Conservation (phyloP, 768 basidiomycete genomes). For the Tulasnella calospora region DNA sequence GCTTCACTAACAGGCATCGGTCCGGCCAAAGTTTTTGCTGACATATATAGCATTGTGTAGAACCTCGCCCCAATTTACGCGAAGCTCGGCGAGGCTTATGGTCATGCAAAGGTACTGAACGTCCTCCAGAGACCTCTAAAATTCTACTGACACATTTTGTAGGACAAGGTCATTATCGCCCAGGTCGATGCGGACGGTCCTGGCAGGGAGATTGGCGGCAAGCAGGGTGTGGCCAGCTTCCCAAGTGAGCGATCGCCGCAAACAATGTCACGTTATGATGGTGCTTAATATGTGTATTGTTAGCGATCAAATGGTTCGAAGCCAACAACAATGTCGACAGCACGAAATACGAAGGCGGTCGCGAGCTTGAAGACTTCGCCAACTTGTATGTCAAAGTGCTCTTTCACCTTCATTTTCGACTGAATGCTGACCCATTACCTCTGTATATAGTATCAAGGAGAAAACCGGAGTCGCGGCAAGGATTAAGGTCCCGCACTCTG, state of each 20-base stretch:
- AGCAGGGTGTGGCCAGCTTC: constrained; percentile 76
- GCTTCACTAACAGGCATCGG: constrained; percentile 25
- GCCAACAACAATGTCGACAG: constrained; percentile 51
- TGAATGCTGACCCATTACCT: neutral
- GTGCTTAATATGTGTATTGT: neutral
- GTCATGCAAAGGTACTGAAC: constrained; percentile 48
- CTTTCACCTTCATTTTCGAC: neutral
- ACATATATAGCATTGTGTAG: constrained; percentile 41
- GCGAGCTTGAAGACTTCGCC: constrained; percentile 73
- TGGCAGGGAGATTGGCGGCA: constrained; percentile 65
- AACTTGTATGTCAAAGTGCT: constrained; percentile 55
- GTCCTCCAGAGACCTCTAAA: neutral
- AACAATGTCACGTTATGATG: neutral
- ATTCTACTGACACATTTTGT: neutral
- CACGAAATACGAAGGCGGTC: constrained; percentile 67
- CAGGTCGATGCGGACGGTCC: constrained; percentile 90
- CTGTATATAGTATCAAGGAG: constrained; percentile 53
- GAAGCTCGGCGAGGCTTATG: constrained; percentile 82
- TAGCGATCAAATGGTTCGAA: constrained; percentile 90
- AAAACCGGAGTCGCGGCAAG: constrained; percentile 81
- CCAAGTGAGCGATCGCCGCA: constrained; percentile 57
- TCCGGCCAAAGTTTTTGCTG: neutral
- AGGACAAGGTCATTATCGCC: constrained; percentile 77
- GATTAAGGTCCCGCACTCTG: constrained; percentile 78
- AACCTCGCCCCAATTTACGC: constrained; percentile 86